Percentiles rank a stretch among this genome's conserved stretches.
Conservation (phyloP, 768 basidiomycete genomes). For the Rhodotorula toruloides region DNA sequence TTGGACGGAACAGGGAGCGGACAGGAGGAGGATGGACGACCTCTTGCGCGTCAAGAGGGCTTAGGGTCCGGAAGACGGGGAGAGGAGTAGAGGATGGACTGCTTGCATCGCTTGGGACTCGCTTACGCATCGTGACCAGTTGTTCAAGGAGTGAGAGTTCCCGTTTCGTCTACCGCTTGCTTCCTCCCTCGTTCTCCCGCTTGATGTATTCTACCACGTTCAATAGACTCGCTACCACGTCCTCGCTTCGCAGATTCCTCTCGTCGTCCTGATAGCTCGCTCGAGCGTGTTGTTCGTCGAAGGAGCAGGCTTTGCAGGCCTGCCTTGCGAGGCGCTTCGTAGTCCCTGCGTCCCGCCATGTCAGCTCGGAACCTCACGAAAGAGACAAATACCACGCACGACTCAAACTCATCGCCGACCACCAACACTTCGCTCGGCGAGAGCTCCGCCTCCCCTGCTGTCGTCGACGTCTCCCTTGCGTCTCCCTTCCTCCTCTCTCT, state of each 20-base stretch:
- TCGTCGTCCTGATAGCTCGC: slow-evolving; percentile 19
- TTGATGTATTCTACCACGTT: slow-evolving; percentile 6
- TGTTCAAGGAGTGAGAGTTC: background rate
- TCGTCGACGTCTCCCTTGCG: too few relatives aligned
- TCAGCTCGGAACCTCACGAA: too few relatives aligned
- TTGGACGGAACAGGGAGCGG: background rate
- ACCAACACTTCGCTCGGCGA: slow-evolving; percentile 16
- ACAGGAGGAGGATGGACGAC: background rate
- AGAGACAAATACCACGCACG: slow-evolving; percentile 25
- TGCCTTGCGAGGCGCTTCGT: slow-evolving; percentile 3
- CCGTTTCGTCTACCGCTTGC: background rate
- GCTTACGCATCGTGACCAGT: background rate
- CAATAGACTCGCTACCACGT: background rate
- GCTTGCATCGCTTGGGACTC: background rate
- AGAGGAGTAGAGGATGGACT: too few relatives aligned
- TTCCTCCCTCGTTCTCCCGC: slow-evolving; percentile 8
- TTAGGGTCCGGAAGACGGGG: too few relatives aligned
- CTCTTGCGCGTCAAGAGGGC: background rate
- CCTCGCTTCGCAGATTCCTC: background rate
- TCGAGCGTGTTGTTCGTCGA: background rate
- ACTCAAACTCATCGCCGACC: slow-evolving; percentile 23
- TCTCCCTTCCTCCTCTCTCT: too few relatives aligned
- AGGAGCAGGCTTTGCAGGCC: slow-evolving; percentile 19
- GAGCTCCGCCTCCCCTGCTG: background rate
- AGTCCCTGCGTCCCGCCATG: slow-evolving; percentile 12